These are phyloP conservation scores for Cucurbita argyrosperma DNA, from an alignment of 306 rosid genomes.

Conservation along the genomic window DNA sequence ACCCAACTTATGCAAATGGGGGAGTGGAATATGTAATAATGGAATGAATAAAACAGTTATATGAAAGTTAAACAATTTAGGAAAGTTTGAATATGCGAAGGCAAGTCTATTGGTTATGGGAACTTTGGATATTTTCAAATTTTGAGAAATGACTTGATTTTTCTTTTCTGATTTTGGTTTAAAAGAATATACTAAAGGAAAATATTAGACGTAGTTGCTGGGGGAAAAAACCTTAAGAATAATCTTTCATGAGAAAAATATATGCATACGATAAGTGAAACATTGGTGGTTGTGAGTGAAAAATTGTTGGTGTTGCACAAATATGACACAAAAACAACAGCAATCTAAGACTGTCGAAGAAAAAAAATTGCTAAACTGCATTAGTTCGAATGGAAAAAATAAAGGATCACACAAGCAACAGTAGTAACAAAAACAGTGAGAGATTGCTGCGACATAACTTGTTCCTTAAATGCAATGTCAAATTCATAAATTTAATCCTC, in stretches of 20 bases:
- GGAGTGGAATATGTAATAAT: too few species aligned
- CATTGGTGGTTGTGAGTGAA: not conserved
- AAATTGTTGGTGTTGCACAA: not conserved
- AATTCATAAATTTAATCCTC: conserved; percentile 21
- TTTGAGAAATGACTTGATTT: too few species aligned
- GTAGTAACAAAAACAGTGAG: not conserved
- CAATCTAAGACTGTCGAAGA: not conserved
- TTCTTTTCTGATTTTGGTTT: too few species aligned
- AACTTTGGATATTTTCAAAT: too few species aligned
- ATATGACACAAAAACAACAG: not conserved
- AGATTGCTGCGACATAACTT: not conserved
- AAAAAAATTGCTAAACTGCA: conserved; percentile 1
- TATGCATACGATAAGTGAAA: not conserved
- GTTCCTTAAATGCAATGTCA: not conserved
- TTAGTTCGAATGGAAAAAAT: not conserved
- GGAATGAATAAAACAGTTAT: too few species aligned
- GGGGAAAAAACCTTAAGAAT: too few species aligned
- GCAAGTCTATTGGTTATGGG: too few species aligned
- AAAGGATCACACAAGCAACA: conserved; percentile 2
- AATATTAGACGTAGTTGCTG: too few species aligned
- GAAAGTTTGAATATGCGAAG: too few species aligned
- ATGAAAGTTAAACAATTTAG: too few species aligned
- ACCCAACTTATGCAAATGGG: too few species aligned
- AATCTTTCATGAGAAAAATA: not conserved
- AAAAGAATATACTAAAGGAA: too few species aligned